Evolutionary conservation across 1,139 yeast species (phyloP).

Genomic region (Candida sp.): DNA sequence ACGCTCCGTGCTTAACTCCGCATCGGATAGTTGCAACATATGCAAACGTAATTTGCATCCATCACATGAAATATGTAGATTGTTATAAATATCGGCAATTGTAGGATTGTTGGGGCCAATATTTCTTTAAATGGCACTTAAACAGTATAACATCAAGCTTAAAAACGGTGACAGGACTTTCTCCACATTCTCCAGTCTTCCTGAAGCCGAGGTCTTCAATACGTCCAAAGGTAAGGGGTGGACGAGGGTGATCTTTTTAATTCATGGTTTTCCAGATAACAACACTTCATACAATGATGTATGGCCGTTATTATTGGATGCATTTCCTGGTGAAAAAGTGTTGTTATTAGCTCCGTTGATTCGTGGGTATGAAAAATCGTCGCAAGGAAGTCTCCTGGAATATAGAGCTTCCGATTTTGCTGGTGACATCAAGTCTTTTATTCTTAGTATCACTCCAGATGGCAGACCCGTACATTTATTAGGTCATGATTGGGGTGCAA

Average conservation of each 20-base stretch:
- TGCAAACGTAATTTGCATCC: background rate
- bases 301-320: slow-evolving; percentile 18
- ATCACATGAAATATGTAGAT: background rate
- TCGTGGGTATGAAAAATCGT: slow-evolving; percentile 40
- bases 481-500: slow-evolving; percentile 51
- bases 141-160: slow-evolving; percentile 13
- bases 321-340: slow-evolving; percentile 16
- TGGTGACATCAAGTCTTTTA: slow-evolving; percentile 34
- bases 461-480: slow-evolving; percentile 32
- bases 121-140: background rate
- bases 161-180: slow-evolving; percentile 20
- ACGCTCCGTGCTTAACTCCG: background rate
- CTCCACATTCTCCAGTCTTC: slow-evolving; percentile 22
- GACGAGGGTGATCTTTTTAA: slow-evolving; percentile 25
- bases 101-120: background rate
- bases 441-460: slow-evolving; percentile 16
- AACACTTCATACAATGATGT: slow-evolving; percentile 26
- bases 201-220: slow-evolving; percentile 14
- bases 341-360: slow-evolving; percentile 36
- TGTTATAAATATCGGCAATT: background rate
- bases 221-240: slow-evolving; percentile 14
- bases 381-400: slow-evolving; percentile 23
- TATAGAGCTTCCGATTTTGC: slow-evolving; percentile 32
- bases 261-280: slow-evolving; percentile 46
- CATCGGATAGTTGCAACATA: background rate